Evolutionary conservation across 805 yeast genomes (phyloP), one percentile per base, ranked within the genome.

Genomic region (Nakazawaea holstii): DNA sequence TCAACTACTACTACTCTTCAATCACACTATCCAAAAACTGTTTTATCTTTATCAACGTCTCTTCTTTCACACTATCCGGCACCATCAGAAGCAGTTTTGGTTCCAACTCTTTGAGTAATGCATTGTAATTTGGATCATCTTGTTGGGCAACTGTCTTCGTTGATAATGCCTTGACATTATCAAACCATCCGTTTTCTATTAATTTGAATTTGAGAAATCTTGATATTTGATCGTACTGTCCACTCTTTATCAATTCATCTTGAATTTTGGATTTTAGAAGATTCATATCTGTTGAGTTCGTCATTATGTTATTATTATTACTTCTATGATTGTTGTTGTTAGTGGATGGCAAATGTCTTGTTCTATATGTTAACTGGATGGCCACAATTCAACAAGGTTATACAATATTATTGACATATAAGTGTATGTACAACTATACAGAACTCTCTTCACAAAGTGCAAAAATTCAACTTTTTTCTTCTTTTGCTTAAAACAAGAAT

Each of bases 161-260:
- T 3, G 95, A 85, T 37, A 84, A 55, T 35, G 73, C 75, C 40
- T 79, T 72, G 27, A 91, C 81, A 46, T 82, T 74, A 55, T 88
- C 95, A 51, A 79, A 80, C 97, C 97, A 91, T 6, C 97, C 97
- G 1, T 84, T 74, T 58, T 86, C 85, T 45, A 80, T 74, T 9
- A 91, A 73, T 57, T 77, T 79, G 47, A 82, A 73, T 55, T 80
- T 79, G 49, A 91, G 66, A 41, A 74, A 70, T 44, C 77, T 75
- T 43, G 84, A 81, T 47, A 88, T 84, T 72, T 75, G 73, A 51
- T 86, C 92, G 63, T 89, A 89, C 64, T 84, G 86, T 0, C 96
- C 97, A 28, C 88, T 77, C 29, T 82, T 75, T 3, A 88, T 79
- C 35, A 89, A 73, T 56, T 80, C 81, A 49, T 79, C 79, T 55